Percentiles rank a stretch among this genome's conserved stretches.
phyloP scores from a whole-genome alignment of 2,329 filamentous ascomycete genomes.

The Cladophialophora yegresii region DNA sequence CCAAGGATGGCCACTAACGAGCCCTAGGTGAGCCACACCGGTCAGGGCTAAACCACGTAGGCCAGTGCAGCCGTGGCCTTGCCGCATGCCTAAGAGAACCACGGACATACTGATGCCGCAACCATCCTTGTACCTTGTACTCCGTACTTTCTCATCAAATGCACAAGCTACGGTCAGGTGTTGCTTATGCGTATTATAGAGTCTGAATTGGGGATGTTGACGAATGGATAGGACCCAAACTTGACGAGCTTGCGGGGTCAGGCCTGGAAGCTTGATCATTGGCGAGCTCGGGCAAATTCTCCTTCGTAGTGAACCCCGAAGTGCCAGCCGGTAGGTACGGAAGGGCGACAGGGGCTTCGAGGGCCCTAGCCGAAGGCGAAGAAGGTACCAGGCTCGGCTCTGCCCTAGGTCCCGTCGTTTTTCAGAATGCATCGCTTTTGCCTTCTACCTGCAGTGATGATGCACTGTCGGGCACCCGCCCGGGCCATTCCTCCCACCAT shows the following conservation, averaged over 20 bases:
- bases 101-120: neutral
- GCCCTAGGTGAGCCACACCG: slow-evolving; percentile 1
- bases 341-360: neutral
- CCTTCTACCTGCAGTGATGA: neutral
- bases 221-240: neutral
- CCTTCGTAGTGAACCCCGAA: neutral
- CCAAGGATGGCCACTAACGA: neutral
- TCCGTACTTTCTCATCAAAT: neutral
- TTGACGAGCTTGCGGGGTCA: neutral
- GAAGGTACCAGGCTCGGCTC: slow-evolving; percentile 16
- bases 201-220: neutral
- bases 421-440: slow-evolving; percentile 3
- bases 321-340: neutral
- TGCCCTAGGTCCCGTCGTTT: slow-evolving; percentile 16
- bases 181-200: neutral
- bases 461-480: neutral
- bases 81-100: neutral
- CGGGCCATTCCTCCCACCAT: neutral
- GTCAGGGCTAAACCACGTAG: slow-evolving; percentile 6
- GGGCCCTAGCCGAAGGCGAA: slow-evolving; percentile 5
- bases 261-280: neutral
- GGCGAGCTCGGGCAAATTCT: neutral
- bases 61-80: neutral
- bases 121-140: neutral
- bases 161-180: neutral